Percentiles rank a stretch among this genome's conserved stretches.
These are phyloP conservation scores for Suillus brevipes DNA, from an alignment of 768 basidiomycete genomes.

Conservation along the genomic window DNA sequence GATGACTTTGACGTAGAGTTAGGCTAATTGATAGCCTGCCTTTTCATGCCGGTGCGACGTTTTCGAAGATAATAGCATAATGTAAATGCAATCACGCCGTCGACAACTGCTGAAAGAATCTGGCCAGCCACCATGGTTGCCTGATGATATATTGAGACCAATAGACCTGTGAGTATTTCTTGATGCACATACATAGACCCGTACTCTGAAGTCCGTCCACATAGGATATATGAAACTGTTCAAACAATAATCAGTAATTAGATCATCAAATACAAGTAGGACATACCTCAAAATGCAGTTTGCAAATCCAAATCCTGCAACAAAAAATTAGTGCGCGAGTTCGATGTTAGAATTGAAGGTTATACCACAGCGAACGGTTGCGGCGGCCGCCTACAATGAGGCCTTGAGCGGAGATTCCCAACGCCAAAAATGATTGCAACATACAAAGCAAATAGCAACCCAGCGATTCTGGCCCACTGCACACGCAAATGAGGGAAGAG, in stretches of 20 bases:
- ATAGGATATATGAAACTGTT: constrained; percentile 10
- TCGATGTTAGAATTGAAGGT: background rate
- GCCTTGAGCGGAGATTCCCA: too few relatives aligned
- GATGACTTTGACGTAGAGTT: too few relatives aligned
- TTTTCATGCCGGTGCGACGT: constrained; percentile 14
- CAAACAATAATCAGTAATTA: background rate
- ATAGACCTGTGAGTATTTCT: background rate
- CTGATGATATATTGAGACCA: constrained; percentile 1
- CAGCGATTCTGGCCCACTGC: constrained; percentile 14
- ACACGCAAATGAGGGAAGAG: too few relatives aligned
- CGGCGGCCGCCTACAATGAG: constrained; percentile 4
- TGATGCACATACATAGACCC: constrained; percentile 8
- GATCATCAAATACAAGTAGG: background rate
- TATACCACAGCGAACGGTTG: constrained; percentile 14
- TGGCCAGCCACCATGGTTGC: constrained; percentile 14
- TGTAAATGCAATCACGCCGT: constrained; percentile 11
- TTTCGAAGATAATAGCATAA: constrained; percentile 16
- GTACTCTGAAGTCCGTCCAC: constrained; percentile 5
- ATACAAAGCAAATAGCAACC: constrained; percentile 16
- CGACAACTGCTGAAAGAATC: constrained; percentile 11
- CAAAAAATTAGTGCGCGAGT: background rate
- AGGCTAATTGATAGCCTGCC: background rate
- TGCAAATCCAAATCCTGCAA: constrained; percentile 11
- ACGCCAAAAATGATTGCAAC: background rate
- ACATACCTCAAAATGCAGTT: constrained; percentile 7